These are phyloP conservation scores for Paecilomyces dactylethromorphus DNA, from an alignment of 2,329 filamentous ascomycete genomes.

Conservation along the genomic window DNA sequence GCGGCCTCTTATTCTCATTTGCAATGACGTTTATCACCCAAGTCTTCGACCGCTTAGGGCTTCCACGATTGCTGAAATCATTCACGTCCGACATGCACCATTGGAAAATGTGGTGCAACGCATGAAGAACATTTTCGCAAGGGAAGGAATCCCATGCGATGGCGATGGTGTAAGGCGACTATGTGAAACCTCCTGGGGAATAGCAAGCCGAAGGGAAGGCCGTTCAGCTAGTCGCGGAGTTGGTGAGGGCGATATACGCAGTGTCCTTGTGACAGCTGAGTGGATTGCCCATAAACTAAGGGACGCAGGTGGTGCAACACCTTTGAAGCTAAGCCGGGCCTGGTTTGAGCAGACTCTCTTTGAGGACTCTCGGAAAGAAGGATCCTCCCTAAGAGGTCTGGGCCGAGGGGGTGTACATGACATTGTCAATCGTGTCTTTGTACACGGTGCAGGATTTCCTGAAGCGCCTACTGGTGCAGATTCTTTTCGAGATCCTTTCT, in stretches of 20 bases:
- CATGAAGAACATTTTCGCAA: conserved; percentile 77
- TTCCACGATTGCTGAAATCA: conserved; percentile 76
- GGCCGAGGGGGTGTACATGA: conserved; percentile 59
- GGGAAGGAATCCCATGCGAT: conserved; percentile 82
- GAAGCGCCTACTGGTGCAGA: conserved; percentile 32
- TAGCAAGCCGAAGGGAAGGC: conserved; percentile 51
- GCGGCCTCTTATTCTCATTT: conserved; percentile 85
- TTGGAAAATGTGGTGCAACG: conserved; percentile 78
- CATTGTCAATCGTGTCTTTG: conserved; percentile 60
- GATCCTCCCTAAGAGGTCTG: conserved; percentile 46
- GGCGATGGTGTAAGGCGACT: conserved; percentile 75
- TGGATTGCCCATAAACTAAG: conserved; percentile 58
- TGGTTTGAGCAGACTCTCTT: conserved; percentile 58
- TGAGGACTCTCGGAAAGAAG: conserved; percentile 46
- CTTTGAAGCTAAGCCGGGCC: conserved; percentile 44
- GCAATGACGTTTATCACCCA: conserved; percentile 94
- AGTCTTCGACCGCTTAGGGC: conserved; percentile 81
- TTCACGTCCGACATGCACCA: conserved; percentile 83
- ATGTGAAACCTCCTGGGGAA: conserved; percentile 61
- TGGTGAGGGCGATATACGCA: conserved; percentile 53
- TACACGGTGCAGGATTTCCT: conserved; percentile 57
- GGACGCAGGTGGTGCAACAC: conserved; percentile 30
- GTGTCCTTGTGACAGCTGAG: conserved; percentile 58
- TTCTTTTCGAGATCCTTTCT: conserved; percentile 29
- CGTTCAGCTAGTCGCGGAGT: conserved; percentile 37